Evolutionary conservation across 164 flowering plant genomes (phyloP).

Genomic region (Piper betle): DNA sequence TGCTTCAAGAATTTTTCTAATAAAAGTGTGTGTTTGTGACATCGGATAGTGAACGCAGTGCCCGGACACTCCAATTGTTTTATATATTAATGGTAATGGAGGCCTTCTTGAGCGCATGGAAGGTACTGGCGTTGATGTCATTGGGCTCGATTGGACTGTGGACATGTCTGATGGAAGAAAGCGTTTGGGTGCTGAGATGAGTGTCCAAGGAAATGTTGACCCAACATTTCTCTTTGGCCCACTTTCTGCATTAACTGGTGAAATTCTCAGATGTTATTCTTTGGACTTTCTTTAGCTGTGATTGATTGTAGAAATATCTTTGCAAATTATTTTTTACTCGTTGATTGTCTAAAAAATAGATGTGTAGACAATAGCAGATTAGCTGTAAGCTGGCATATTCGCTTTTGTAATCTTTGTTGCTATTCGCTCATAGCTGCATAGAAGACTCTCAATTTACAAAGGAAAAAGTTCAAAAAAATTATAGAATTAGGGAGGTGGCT

Average conservation of each 20-base stretch:
- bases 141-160: conserved; percentile 98
- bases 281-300: background rate
- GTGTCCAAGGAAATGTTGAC: conserved; percentile 93
- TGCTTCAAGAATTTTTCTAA: background rate
- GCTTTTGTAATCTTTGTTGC: no score
- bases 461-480: no score
- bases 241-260: conserved; percentile 67
- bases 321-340: no score
- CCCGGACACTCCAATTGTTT: conserved; percentile 76
- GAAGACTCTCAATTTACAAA: no score
- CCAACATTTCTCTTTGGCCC: conserved; percentile 82
- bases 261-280: conserved; percentile 58
- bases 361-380: no score
- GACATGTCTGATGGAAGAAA: conserved; percentile 94
- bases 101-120: conserved; percentile 96
- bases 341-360: no score
- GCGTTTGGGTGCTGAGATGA: conserved; percentile 56
- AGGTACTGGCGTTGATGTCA: conserved; percentile 90
- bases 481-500: no score
- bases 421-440: no score
- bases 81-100: conserved; percentile 95
- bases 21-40: conserved; percentile 6
- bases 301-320: no score
- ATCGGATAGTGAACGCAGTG: conserved; percentile 76
- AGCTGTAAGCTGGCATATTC: no score